Conservation (phyloP, 495 filamentous ascomycete genomes). For the Pyrenula massariospora region DNA sequence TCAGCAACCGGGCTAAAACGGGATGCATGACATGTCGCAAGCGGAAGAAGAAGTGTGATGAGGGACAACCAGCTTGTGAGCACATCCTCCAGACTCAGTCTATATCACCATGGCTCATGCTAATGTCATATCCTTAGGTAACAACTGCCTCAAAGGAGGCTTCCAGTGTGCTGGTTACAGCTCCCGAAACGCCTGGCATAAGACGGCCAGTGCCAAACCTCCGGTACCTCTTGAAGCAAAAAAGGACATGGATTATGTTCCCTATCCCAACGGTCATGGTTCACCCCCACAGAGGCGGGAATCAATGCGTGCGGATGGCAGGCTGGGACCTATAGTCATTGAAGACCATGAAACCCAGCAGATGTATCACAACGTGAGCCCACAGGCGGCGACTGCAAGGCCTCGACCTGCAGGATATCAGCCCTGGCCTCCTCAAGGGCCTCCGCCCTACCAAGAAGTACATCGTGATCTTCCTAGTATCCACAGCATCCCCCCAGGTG, state of each 20-base stretch:
- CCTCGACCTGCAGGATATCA: not conserved
- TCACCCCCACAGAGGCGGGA: slow-evolving; percentile 22
- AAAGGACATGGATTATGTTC: slow-evolving; percentile 43
- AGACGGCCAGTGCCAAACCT: slow-evolving; percentile 43
- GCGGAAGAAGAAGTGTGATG: slow-evolving; percentile 98
- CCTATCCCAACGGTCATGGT: slow-evolving; percentile 33
- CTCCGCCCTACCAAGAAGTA: not conserved
- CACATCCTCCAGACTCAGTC: slow-evolving; percentile 3
- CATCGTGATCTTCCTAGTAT: not conserved
- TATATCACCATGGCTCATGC: slow-evolving; percentile 2
- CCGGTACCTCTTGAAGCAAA: slow-evolving; percentile 81
- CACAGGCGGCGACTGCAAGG: not conserved
- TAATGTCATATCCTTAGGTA: slow-evolving; percentile 43
- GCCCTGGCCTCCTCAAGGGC: not conserved
- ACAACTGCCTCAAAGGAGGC: slow-evolving; percentile 83
- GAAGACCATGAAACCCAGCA: slow-evolving; percentile 29
- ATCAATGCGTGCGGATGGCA: slow-evolving; percentile 24
- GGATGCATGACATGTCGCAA: slow-evolving; percentile 91
- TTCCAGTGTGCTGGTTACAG: slow-evolving; percentile 94
- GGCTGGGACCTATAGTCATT: slow-evolving; percentile 26
- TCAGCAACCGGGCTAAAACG: slow-evolving; percentile 94
- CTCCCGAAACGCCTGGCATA: slow-evolving; percentile 61
- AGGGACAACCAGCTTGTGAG: slow-evolving; percentile 85
- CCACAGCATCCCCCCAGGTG: not conserved
- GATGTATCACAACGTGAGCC: not conserved